Conservation (phyloP, 2,329 filamentous ascomycete genomes). For the Cercospora beticola region DNA sequence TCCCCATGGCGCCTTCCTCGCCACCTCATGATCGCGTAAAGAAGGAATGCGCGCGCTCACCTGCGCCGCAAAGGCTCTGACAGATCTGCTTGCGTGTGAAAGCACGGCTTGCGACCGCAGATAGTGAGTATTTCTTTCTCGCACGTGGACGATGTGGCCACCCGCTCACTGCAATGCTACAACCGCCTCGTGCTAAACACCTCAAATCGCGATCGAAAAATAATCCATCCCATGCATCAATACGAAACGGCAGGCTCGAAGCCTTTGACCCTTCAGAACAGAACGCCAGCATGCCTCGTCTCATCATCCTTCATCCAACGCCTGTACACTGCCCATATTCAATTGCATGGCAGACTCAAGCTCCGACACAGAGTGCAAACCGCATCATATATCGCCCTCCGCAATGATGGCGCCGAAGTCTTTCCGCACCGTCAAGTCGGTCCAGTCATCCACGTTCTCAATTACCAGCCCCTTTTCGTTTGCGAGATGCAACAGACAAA, state of each 20-base stretch:
- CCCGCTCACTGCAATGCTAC: neutral
- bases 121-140: neutral
- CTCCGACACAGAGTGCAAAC: neutral
- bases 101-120: neutral
- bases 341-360: neutral
- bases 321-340: neutral
- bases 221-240: neutral
- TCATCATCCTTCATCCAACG: neutral
- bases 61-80: neutral
- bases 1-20: neutral
- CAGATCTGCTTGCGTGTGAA: neutral
- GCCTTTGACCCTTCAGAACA: neutral
- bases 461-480: conserved; percentile 90
- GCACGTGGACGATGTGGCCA: neutral
- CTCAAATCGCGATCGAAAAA: neutral
- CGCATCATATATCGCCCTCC: conserved; percentile 23
- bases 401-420: conserved; percentile 40
- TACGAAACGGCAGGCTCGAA: neutral
- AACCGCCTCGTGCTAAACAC: neutral
- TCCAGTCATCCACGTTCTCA: conserved; percentile 57
- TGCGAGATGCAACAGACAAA: conserved; percentile 83
- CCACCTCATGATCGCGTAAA: neutral
- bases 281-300: neutral
- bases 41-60: neutral
- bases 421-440: conserved; percentile 50